Conservation (phyloP, 148 eudicot genomes). For the Rhododendron griersonianum region DNA sequence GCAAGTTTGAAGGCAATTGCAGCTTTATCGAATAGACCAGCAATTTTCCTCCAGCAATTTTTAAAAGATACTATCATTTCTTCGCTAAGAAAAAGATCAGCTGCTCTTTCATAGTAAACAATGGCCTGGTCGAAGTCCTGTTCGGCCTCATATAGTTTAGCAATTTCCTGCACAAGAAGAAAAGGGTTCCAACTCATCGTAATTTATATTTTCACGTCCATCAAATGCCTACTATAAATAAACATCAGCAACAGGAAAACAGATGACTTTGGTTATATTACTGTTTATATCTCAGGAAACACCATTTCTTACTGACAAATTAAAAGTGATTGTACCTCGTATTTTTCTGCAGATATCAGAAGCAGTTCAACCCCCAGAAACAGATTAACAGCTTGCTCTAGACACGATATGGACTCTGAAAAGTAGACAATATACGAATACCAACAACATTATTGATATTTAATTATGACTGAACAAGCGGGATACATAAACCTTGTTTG, state of each 20-base stretch:
- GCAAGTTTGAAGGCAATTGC: too few species aligned
- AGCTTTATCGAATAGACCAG: too few species aligned
- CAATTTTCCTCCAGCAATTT: too few species aligned
- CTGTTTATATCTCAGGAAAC: neutral
- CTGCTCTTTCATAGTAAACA: slow-evolving; percentile 54
- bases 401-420: slow-evolving; percentile 55
- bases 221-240: neutral
- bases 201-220: neutral
- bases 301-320: neutral
- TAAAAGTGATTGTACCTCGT: slow-evolving; percentile 46
- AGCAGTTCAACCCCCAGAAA: slow-evolving; percentile 83
- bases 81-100: slow-evolving; percentile 66
- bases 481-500: neutral
- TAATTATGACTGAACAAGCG: neutral
- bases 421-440: neutral
- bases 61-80: too few species aligned
- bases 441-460: neutral
- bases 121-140: slow-evolving; percentile 51
- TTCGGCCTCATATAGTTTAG: slow-evolving; percentile 52
- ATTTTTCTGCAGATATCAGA: slow-evolving; percentile 69
- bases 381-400: slow-evolving; percentile 60
- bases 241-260: neutral
- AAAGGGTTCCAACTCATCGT: neutral
- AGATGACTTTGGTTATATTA: neutral
- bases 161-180: slow-evolving; percentile 53